Conservation (phyloP, 768 basidiomycete genomes). For the Mycena epipterygia region DNA sequence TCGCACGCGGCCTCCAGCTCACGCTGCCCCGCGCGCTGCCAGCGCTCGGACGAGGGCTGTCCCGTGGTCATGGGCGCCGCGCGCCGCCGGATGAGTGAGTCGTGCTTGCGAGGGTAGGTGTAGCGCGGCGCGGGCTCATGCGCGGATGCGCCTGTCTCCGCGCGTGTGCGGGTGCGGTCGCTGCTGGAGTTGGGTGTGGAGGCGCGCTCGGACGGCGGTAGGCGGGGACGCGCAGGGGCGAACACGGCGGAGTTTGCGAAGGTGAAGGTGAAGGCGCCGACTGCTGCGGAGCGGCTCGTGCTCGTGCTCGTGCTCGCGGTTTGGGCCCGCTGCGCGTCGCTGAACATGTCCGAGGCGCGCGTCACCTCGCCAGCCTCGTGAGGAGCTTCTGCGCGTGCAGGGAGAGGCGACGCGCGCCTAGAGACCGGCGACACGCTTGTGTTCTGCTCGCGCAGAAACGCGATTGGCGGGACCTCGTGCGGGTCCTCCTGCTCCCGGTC, state of each 20-base stretch:
- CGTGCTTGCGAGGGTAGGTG: not conserved
- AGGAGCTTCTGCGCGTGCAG: too few relatives aligned
- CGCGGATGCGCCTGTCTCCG: not conserved
- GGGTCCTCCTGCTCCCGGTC: too few relatives aligned
- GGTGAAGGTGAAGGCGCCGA: not conserved
- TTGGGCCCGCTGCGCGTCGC: not conserved
- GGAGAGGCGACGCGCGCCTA: not conserved
- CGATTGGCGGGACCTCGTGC: constrained; percentile 19
- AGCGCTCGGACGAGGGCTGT: not conserved
- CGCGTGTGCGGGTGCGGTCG: not conserved
- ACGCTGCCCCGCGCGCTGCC: not conserved
- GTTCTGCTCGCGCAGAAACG: constrained; percentile 19
- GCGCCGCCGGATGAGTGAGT: constrained; percentile 13
- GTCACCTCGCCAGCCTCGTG: too few relatives aligned
- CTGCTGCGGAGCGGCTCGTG: too few relatives aligned
- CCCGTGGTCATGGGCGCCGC: not conserved
- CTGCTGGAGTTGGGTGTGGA: not conserved
- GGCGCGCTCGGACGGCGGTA: not conserved
- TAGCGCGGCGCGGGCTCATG: constrained; percentile 4
- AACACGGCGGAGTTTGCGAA: too few relatives aligned
- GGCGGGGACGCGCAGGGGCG: too few relatives aligned
- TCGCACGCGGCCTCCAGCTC: not conserved
- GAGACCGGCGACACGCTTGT: not conserved
- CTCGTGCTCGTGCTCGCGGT: too few relatives aligned
- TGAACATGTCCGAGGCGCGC: not conserved